Evolutionary conservation across 2,329 filamentous ascomycete species (phyloP).

Genomic region (Westerdykella sp.): DNA sequence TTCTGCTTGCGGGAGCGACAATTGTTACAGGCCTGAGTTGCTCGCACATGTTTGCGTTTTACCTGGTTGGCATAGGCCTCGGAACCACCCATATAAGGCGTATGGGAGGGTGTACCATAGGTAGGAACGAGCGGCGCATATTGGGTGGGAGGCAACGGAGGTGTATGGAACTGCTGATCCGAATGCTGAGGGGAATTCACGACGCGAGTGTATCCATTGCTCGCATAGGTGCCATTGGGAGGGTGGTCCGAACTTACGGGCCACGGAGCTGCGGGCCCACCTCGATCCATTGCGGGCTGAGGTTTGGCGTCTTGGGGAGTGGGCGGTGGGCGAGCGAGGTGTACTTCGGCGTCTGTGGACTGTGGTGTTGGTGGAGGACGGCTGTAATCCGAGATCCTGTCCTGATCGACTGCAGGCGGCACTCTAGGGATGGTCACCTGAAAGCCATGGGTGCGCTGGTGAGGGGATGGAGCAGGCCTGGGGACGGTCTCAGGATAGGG

Average conservation of each 20-base stretch:
- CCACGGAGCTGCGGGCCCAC: slow-evolving; percentile 28
- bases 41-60: slow-evolving; percentile 34
- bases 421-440: slow-evolving; percentile 22
- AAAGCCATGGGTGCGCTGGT: slow-evolving; percentile 30
- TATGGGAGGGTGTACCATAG: slow-evolving; percentile 25
- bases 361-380: slow-evolving; percentile 19
- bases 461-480: slow-evolving; percentile 28
- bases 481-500: slow-evolving; percentile 23
- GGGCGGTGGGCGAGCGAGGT: slow-evolving; percentile 11
- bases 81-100: slow-evolving; percentile 21
- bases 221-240: slow-evolving; percentile 22
- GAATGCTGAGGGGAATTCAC: slow-evolving; percentile 27
- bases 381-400: slow-evolving; percentile 29
- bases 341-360: slow-evolving; percentile 7
- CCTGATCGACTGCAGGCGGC: slow-evolving; percentile 23
- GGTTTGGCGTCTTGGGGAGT: slow-evolving; percentile 25
- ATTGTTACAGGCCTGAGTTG: slow-evolving; percentile 60
- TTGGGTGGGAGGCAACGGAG: slow-evolving; percentile 21
- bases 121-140: slow-evolving; percentile 3
- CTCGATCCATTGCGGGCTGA: slow-evolving; percentile 32
- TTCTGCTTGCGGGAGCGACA: slow-evolving; percentile 39
- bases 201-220: slow-evolving; percentile 27
- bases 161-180: slow-evolving; percentile 28
- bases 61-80: slow-evolving; percentile 16
- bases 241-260: slow-evolving; percentile 29